Conservation (phyloP, 2,329 filamentous ascomycete species). For the Cladophialophora carrionii region DNA sequence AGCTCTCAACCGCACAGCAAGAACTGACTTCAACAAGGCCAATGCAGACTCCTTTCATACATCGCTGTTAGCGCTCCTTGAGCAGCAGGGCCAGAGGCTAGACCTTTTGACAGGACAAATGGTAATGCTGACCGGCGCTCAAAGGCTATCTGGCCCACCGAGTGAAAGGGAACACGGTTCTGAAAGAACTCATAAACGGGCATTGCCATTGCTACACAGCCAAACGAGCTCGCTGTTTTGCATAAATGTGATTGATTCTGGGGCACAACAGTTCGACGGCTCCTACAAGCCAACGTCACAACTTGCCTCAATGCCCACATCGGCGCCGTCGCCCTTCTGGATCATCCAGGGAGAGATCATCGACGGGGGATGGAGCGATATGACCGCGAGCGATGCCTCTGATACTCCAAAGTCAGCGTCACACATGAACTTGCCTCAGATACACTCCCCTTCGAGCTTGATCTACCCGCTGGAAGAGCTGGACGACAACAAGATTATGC, state of each 20-base stretch:
- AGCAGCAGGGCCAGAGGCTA: constrained; percentile 11
- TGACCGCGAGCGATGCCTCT: constrained; percentile 5
- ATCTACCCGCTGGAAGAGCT: constrained; percentile 13
- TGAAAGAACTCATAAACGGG: constrained; percentile 9
- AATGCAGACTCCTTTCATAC: constrained; percentile 1
- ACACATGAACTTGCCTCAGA: constrained; percentile 6
- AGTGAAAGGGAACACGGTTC: constrained; percentile 6
- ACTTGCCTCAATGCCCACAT: constrained; percentile 7
- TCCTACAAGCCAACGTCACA: constrained; percentile 11
- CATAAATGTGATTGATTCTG: constrained; percentile 13
- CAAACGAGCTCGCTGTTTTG: constrained; percentile 12
- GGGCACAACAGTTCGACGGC: constrained; percentile 2
- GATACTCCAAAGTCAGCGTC: constrained; percentile 3
- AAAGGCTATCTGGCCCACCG: constrained; percentile 8
- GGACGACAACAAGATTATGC: constrained; percentile 13
- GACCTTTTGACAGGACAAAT: constrained; percentile 12
- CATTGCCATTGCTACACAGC: constrained; percentile 10
- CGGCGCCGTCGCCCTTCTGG: constrained; percentile 10
- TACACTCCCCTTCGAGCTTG: constrained; percentile 9
- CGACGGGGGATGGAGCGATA: constrained; percentile 11
- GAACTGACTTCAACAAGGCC: constrained; percentile 4
- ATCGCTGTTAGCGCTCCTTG: constrained; percentile 14
- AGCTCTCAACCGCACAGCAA: constrained; percentile 7
- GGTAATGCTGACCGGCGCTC: constrained; percentile 9
- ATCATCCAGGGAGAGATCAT: constrained; percentile 14